A percentile compares a stretch with the other conserved stretches of the same genome.
phyloP scores from a whole-genome alignment of 768 basidiomycete genomes.

The Lentinula sp. region DNA sequence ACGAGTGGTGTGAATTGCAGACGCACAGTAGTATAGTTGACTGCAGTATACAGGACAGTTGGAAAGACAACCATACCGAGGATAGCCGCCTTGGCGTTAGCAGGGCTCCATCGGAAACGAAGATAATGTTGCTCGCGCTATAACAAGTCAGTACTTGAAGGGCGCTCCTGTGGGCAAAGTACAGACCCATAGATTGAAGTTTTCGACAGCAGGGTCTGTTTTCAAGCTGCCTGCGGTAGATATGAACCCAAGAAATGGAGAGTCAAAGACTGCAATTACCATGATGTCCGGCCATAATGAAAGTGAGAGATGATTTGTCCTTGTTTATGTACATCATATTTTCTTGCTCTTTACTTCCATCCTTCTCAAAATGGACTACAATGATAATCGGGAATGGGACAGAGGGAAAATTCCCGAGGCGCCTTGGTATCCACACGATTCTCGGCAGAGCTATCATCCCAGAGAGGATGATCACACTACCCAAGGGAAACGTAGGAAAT shows the following conservation, averaged over 20 bases:
- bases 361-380: conserved; percentile 52
- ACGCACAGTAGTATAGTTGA: not conserved
- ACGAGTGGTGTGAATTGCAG: not conserved
- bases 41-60: not conserved
- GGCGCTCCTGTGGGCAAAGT: not conserved
- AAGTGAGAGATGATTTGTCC: conserved; percentile 30
- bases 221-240: conserved; percentile 1
- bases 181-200: conserved; percentile 44
- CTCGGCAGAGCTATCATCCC: conserved; percentile 37
- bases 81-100: conserved; percentile 4
- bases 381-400: conserved; percentile 73
- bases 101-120: conserved; percentile 11
- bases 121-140: conserved; percentile 12
- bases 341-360: conserved; percentile 17
- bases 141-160: not conserved
- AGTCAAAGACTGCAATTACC: not conserved
- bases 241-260: conserved; percentile 18
- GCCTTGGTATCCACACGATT: conserved; percentile 32
- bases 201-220: conserved; percentile 54
- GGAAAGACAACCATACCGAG: conserved; percentile 8
- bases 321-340: conserved; percentile 17
- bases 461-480: conserved; percentile 66
- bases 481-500: conserved; percentile 77
- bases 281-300: conserved; percentile 48
- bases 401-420: conserved; percentile 58